Percentiles rank a stretch among this genome's conserved stretches.
phyloP scores from a whole-genome alignment of 208 protist species.

The Dictyostelium gargantuum region DNA sequence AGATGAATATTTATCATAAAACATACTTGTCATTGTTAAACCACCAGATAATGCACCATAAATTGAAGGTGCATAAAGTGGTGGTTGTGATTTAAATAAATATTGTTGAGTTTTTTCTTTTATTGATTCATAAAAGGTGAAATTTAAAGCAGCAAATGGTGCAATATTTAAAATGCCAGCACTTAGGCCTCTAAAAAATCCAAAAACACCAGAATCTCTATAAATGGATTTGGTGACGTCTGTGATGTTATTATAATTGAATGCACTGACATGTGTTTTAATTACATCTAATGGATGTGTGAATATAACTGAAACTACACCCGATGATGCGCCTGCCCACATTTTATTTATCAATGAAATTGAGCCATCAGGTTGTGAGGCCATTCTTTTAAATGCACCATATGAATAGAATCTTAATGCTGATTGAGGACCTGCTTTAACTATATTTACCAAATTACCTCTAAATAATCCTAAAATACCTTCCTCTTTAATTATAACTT shows the following conservation, averaged over 20 bases:
- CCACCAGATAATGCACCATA: slow-evolving; percentile 34
- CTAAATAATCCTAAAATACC: slow-evolving; percentile 15
- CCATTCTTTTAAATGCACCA: slow-evolving; percentile 39
- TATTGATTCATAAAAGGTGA: slow-evolving; percentile 36
- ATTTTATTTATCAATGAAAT: neutral
- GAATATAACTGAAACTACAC: neutral
- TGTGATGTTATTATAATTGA: neutral
- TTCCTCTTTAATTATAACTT: slow-evolving; percentile 13
- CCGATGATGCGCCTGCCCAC: slow-evolving; percentile 44
- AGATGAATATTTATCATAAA: neutral
- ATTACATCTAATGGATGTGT: slow-evolving; percentile 47
- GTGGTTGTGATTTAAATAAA: neutral
- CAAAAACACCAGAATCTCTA: neutral
- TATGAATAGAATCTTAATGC: slow-evolving; percentile 44
- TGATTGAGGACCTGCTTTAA: slow-evolving; percentile 43
- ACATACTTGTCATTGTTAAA: slow-evolving; percentile 38
- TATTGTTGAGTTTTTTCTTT: neutral
- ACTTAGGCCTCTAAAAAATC: slow-evolving; percentile 5
- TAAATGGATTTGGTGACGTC: neutral
- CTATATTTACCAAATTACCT: slow-evolving; percentile 20
- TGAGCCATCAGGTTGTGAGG: neutral
- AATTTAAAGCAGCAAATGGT: slow-evolving; percentile 45
- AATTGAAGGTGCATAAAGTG: slow-evolving; percentile 16
- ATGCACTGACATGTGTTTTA: neutral
- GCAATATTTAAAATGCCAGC: slow-evolving; percentile 43